Evolutionary conservation across 1,139 yeast genomes (phyloP).

Genomic region (Suhomyces bribrorum): DNA sequence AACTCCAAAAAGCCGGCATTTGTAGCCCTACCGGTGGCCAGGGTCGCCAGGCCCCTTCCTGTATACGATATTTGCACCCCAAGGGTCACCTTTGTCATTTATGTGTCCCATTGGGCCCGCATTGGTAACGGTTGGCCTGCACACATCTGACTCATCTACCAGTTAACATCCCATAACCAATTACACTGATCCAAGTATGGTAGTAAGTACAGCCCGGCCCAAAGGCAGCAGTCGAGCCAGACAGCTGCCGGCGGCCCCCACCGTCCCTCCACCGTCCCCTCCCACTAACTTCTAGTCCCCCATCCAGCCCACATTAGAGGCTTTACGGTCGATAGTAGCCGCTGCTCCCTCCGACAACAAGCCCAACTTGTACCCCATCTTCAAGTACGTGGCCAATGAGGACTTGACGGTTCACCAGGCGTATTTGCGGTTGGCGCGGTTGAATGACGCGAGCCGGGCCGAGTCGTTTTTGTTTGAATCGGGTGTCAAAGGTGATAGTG

Average conservation of each 20-base stretch:
- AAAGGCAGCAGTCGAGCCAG: too few relatives aligned
- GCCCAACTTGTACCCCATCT: conserved; percentile 78
- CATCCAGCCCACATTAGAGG: conserved; percentile 64
- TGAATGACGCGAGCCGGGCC: conserved; percentile 59
- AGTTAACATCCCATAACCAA: too few relatives aligned
- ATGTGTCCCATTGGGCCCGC: too few relatives aligned
- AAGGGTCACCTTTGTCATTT: too few relatives aligned
- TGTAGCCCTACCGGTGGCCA: too few relatives aligned
- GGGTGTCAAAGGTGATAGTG: conserved; percentile 84
- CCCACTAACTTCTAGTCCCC: conserved; percentile 26
- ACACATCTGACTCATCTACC: conserved; percentile 6
- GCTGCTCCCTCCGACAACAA: conserved; percentile 32
- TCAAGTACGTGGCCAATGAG: conserved; percentile 70
- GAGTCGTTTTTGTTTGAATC: conserved; percentile 86
- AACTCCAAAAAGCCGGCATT: too few relatives aligned
- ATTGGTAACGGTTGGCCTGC: too few relatives aligned
- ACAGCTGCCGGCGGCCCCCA: too few relatives aligned
- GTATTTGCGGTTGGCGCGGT: conserved; percentile 75
- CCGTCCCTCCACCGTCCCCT: background rate
- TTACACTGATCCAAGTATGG: conserved; percentile 9
- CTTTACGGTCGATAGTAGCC: conserved; percentile 46
- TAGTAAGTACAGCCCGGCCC: conserved; percentile 10
- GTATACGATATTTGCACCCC: too few relatives aligned
- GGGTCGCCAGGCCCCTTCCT: too few relatives aligned
- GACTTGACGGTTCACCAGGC: conserved; percentile 89